Evolutionary conservation across 2,329 filamentous ascomycete species (phyloP).

Genomic region (Trichophyton mentagrophytes): DNA sequence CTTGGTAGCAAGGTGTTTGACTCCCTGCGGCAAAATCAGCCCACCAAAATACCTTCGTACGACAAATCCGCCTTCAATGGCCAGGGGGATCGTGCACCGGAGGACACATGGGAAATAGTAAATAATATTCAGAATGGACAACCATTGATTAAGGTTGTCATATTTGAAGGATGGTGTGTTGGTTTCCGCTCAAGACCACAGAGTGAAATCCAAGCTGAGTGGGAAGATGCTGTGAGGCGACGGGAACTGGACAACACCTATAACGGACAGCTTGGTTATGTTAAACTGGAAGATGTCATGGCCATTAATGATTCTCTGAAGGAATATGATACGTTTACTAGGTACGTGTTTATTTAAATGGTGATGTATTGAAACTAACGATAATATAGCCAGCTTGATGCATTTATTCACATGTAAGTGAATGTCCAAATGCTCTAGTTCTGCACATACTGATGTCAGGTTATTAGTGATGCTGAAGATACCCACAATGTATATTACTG

Average conservation of each 20-base stretch:
- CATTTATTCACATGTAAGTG: conserved; percentile 50
- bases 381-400: conserved; percentile 39
- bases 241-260: conserved; percentile 34
- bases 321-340: conserved; percentile 47
- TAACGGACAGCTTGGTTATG: conserved; percentile 40
- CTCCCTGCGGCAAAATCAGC: conserved; percentile 39
- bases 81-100: conserved; percentile 59
- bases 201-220: conserved; percentile 42
- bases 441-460: background rate
- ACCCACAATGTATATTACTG: conserved; percentile 68
- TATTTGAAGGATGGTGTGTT: conserved; percentile 86
- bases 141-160: conserved; percentile 46
- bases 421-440: background rate
- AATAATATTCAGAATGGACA: conserved; percentile 24
- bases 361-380: conserved; percentile 7
- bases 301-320: conserved; percentile 48
- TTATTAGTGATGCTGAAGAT: conserved; percentile 52
- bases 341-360: conserved; percentile 25
- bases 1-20: conserved; percentile 53
- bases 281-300: conserved; percentile 43
- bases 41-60: conserved; percentile 58
- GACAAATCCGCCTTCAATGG: conserved; percentile 71
- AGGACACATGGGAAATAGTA: conserved; percentile 47
- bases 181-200: conserved; percentile 60
- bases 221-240: conserved; percentile 37